Evolutionary conservation across 140 eudicot species (phyloP), one percentile per base, ranked within the genome.

Genomic region (Artemisia princeps): DNA sequence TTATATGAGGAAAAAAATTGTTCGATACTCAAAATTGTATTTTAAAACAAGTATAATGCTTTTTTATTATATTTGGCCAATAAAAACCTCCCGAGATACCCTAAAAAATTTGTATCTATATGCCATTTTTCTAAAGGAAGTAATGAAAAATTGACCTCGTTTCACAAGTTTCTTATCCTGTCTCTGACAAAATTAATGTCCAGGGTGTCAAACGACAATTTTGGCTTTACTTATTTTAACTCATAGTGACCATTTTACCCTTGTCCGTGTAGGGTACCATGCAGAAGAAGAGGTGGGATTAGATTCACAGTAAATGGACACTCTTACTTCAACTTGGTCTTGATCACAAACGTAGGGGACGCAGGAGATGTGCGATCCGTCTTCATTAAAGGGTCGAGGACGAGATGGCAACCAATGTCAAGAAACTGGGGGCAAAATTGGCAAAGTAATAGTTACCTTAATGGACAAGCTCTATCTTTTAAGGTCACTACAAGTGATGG

Each of bases 351-450:
- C n/a, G 95, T 87, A 30, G 95, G 81, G 3, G 90, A 87, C 14
- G 90, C 95, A 0, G 95, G 95, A 24, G 90, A 87, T 69, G 90
- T 81, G 23, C 76, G 78, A 54, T 66, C 95, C 0, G 87, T 87
- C 16, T 81, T 71, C 76, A 84, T 87, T 4, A 87, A 87, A 53
- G 95, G 90, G 0, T 84, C 95, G 54, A 81, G 83, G 76, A 87
- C 88, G 22, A 37, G 69, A 0, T 87, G 95, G 95, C 85, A 78
- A 67, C 79, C 83, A 55, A 84, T 87, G 95, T 84, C 90, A 42
- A 74, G 95, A 71, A 87, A 87, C 12, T 87, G 95, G 95, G 95
- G 95, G 0, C 95, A 87, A 74, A 87, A 87, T 23, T 87, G 95
- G 95, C 90, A 87, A 73, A 87, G 95, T 64, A 84, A 84, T 60